These are phyloP conservation scores for Rhodotorula diobovata DNA, from an alignment of 768 basidiomycete genomes.

Conservation along the genomic window DNA sequence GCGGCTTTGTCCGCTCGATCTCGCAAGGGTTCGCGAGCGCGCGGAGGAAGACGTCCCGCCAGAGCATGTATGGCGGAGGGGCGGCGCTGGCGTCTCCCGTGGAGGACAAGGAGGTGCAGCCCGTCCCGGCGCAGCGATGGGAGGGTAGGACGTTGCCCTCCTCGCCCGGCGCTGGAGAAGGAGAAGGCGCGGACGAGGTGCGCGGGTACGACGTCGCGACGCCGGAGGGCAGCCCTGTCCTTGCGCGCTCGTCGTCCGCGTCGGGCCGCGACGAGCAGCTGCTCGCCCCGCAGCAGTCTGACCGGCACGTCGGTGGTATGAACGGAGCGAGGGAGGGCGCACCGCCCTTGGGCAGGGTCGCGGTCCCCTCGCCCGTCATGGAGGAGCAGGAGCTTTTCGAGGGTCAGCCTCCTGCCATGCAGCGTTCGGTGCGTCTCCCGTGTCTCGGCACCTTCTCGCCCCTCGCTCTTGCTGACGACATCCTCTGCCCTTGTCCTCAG, in stretches of 20 bases:
- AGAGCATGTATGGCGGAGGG: neutral
- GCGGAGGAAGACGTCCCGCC: neutral
- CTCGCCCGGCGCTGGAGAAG: neutral
- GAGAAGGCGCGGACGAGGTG: neutral
- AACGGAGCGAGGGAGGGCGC: neutral
- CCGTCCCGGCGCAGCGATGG: neutral
- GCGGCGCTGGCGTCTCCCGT: neutral
- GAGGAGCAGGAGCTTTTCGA: neutral
- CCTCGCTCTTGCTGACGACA: neutral
- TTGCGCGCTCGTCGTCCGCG: neutral
- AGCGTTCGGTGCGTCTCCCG: neutral
- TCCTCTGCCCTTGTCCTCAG: neutral
- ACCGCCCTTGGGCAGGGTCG: neutral
- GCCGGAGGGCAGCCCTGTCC: neutral
- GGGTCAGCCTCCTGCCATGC: neutral
- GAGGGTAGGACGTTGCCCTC: neutral
- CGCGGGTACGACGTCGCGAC: neutral
- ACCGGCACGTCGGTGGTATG: neutral
- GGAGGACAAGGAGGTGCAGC: neutral
- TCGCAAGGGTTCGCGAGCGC: neutral
- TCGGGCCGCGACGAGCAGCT: neutral
- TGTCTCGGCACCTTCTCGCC: too few species aligned
- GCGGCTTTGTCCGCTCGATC: neutral
- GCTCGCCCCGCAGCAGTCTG: too few species aligned
- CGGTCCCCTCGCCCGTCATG: neutral